Evolutionary conservation across 2,329 filamentous ascomycete species (phyloP).

Genomic region (Colletotrichum sp.): DNA sequence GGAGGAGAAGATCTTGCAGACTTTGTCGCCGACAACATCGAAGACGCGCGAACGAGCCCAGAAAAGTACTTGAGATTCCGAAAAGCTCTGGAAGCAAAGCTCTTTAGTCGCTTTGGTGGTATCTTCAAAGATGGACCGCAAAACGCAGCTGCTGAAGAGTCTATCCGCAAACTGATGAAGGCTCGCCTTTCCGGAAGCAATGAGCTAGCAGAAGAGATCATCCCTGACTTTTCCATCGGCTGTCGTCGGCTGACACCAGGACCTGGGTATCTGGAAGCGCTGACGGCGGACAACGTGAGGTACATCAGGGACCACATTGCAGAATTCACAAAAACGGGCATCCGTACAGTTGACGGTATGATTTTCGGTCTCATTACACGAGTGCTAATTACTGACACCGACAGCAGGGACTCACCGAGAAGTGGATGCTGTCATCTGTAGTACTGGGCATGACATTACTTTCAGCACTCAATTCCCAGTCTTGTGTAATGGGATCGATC

Average conservation of each 20-base stretch:
- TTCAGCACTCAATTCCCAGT: neutral
- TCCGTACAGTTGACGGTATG: neutral
- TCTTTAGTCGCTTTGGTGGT: neutral
- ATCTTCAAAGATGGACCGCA: neutral
- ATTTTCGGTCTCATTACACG: fast-evolving
- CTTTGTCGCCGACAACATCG: neutral
- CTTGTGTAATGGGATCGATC: neutral
- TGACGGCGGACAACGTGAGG: neutral
- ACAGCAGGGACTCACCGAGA: fast-evolving
- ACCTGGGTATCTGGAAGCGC: neutral
- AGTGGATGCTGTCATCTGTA: neutral
- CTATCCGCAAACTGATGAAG: neutral
- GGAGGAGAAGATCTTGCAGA: neutral
- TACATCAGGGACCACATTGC: neutral
- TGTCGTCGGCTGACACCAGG: neutral
- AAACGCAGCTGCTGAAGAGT: neutral
- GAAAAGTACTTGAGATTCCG: neutral
- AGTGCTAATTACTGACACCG: neutral
- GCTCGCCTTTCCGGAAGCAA: neutral
- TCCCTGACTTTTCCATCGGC: neutral
- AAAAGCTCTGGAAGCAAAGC: neutral
- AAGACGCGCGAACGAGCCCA: neutral
- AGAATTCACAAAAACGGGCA: neutral
- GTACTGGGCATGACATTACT: neutral
- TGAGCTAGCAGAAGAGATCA: neutral